phyloP scores from a whole-genome alignment of 2,329 filamentous ascomycete genomes.

The Hypomyces rosellus region DNA sequence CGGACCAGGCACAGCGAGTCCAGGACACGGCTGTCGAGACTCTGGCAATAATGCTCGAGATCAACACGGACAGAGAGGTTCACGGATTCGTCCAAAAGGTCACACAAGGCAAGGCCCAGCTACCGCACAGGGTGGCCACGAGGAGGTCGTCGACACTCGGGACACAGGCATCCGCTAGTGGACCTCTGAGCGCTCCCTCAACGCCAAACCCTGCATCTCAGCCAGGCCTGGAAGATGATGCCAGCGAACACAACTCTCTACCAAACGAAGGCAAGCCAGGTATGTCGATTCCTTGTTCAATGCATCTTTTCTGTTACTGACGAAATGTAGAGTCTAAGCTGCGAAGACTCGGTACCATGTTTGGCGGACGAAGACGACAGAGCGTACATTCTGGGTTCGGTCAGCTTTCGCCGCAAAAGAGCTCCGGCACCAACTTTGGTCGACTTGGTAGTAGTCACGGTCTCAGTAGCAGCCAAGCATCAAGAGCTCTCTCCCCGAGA shows the following conservation, averaged over 20 bases:
- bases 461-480: constrained; percentile 13
- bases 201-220: constrained; percentile 8
- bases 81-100: constrained; percentile 55
- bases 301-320: not conserved
- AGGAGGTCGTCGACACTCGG: constrained; percentile 33
- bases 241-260: constrained; percentile 38
- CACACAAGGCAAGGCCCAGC: constrained; percentile 33
- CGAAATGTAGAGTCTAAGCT: constrained; percentile 43
- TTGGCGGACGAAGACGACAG: constrained; percentile 55
- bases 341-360: constrained; percentile 62
- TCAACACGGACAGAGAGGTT: constrained; percentile 83
- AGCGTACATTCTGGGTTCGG: constrained; percentile 59
- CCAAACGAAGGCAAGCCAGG: constrained; percentile 32
- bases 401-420: constrained; percentile 50
- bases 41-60: constrained; percentile 74
- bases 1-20: constrained; percentile 74
- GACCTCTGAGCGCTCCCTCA: constrained; percentile 10
- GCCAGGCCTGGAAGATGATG: constrained; percentile 21
- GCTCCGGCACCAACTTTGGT: constrained; percentile 46
- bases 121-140: constrained; percentile 34
- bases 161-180: constrained; percentile 8
- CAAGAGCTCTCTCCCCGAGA: constrained; percentile 44
- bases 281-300: constrained; percentile 13
- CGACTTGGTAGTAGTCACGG: constrained; percentile 61
- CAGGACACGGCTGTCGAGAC: constrained; percentile 71